Evolutionary conservation across 2,329 filamentous ascomycete genomes (phyloP).

Genomic region (Aspergillus sp.): DNA sequence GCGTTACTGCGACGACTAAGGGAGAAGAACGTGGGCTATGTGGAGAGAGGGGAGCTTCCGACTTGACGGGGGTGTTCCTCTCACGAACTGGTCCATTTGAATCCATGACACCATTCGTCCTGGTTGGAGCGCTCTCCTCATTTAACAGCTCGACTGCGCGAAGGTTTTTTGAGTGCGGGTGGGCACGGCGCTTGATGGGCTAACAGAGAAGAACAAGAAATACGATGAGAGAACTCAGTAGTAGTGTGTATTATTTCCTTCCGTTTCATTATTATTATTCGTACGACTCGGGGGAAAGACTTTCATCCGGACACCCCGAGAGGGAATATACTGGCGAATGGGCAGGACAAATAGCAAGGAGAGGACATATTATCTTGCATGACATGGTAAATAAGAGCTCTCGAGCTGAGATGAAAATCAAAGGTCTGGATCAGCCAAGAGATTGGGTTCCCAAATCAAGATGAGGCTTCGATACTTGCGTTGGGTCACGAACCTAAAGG

Average conservation of each 20-base stretch:
- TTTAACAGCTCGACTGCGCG: neutral
- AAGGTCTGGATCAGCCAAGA: constrained; percentile 7
- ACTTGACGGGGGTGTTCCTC: neutral
- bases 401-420: neutral
- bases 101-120: neutral
- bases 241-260: neutral
- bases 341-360: neutral
- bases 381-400: neutral
- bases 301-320: neutral
- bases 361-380: neutral
- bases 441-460: constrained; percentile 15
- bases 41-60: neutral
- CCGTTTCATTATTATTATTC: neutral
- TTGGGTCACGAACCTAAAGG: constrained; percentile 9
- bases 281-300: neutral
- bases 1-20: neutral
- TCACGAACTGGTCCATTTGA: neutral
- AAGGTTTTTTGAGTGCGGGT: neutral
- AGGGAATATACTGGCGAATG: neutral
- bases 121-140: neutral
- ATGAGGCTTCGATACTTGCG: constrained; percentile 15
- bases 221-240: neutral
- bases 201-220: neutral
- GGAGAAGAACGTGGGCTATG: neutral
- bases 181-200: neutral